Conservation (phyloP, 768 basidiomycete genomes). For the Hydnomerulius pinastri region DNA sequence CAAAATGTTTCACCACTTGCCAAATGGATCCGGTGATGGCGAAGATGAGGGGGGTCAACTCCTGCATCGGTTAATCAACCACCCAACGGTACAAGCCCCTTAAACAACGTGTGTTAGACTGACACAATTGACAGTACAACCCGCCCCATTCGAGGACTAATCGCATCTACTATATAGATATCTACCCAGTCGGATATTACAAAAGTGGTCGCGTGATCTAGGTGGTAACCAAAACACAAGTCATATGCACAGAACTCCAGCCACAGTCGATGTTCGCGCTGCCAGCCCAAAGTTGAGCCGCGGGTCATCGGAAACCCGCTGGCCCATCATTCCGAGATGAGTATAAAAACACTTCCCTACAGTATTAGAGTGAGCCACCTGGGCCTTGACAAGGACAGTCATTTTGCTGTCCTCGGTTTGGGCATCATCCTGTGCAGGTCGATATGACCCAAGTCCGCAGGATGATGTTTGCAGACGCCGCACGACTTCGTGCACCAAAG, state of each 20-base stretch:
- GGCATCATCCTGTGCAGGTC: neutral
- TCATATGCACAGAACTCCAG: slow-evolving; percentile 26
- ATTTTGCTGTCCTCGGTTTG: slow-evolving; percentile 7
- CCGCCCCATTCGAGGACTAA: too few species aligned
- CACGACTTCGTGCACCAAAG: slow-evolving; percentile 29
- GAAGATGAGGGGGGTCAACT: too few species aligned
- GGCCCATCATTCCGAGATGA: slow-evolving; percentile 31
- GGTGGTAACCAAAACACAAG: too few species aligned
- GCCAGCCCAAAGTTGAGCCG: slow-evolving; percentile 15
- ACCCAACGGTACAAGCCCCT: too few species aligned
- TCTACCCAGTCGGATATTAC: too few species aligned
- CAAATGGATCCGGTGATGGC: too few species aligned
- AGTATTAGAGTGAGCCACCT: slow-evolving; percentile 28
- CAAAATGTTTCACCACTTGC: too few species aligned
- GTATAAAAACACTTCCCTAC: slow-evolving; percentile 29
- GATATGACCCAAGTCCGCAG: neutral
- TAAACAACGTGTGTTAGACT: too few species aligned
- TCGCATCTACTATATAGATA: too few species aligned
- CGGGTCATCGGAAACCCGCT: slow-evolving; percentile 10
- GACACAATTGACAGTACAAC: too few species aligned
- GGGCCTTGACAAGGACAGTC: slow-evolving; percentile 27
- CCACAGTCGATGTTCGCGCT: slow-evolving; percentile 25
- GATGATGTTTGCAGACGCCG: slow-evolving; percentile 23
- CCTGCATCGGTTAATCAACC: too few species aligned
- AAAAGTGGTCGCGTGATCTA: too few species aligned